These are phyloP conservation scores for Lachnellula arida DNA, from an alignment of 2,329 filamentous ascomycete genomes.

Conservation along the genomic window DNA sequence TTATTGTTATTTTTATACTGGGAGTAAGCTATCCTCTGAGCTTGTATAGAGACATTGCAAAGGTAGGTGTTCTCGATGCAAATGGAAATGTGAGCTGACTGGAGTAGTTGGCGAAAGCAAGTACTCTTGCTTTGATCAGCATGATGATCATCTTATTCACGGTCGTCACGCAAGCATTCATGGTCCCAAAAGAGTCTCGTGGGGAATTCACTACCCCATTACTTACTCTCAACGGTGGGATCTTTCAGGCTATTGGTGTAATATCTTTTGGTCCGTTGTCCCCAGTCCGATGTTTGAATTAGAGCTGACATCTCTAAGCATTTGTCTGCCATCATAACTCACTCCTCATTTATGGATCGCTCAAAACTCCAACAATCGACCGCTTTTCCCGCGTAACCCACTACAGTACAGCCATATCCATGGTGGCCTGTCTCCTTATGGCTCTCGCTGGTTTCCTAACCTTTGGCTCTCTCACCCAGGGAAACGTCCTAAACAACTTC, in stretches of 20 bases:
- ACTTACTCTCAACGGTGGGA: slow-evolving; percentile 75
- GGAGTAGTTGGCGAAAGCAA: slow-evolving; percentile 83
- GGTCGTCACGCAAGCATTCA: slow-evolving; percentile 76
- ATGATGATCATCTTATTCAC: slow-evolving; percentile 89
- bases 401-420: slow-evolving; percentile 84
- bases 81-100: slow-evolving; percentile 11
- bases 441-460: slow-evolving; percentile 85
- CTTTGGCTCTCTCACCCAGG: slow-evolving; percentile 86
- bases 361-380: slow-evolving; percentile 91
- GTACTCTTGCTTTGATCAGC: slow-evolving; percentile 84
- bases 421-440: slow-evolving; percentile 87
- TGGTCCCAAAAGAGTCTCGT: slow-evolving; percentile 65
- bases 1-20: slow-evolving; percentile 84
- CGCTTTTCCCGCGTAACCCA: slow-evolving; percentile 92
- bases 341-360: slow-evolving; percentile 92
- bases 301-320: slow-evolving; percentile 40
- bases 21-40: slow-evolving; percentile 87
- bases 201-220: slow-evolving; percentile 67
- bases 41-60: slow-evolving; percentile 93
- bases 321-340: slow-evolving; percentile 88
- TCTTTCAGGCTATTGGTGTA: slow-evolving; percentile 94
- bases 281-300: background rate
- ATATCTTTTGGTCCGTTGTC: slow-evolving; percentile 80
- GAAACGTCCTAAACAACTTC: slow-evolving; percentile 98
- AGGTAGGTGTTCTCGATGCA: slow-evolving; percentile 51